Conservation (phyloP, 345 rosid genomes). For the Linum usitatissimum region DNA sequence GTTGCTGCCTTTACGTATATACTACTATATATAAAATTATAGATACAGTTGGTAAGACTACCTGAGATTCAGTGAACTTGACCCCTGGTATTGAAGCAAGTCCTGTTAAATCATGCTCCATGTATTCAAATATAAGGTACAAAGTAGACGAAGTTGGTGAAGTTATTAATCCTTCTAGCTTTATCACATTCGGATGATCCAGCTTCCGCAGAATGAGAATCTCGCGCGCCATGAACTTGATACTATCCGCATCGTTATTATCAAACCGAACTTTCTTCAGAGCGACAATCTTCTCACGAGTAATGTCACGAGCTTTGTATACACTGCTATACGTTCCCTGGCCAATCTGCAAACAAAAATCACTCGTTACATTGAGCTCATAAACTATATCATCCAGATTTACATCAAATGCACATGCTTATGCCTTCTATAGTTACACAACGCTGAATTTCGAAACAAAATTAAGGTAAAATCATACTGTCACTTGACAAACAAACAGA, state of each 20-base stretch:
- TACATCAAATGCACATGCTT: not conserved
- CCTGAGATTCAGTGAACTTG: slow-evolving; percentile 89
- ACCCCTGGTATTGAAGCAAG: slow-evolving; percentile 71
- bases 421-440: not conserved
- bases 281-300: slow-evolving; percentile 62
- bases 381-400: not conserved
- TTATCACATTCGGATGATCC: slow-evolving; percentile 87
- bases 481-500: not conserved
- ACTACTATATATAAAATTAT: too few species aligned
- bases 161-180: slow-evolving; percentile 83
- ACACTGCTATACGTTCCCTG: slow-evolving; percentile 96
- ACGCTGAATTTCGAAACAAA: not conserved
- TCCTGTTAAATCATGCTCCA: slow-evolving; percentile 98
- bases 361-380: not conserved
- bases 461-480: not conserved
- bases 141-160: slow-evolving; percentile 61
- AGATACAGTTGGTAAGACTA: slow-evolving; percentile 16
- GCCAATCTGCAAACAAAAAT: slow-evolving; percentile 64
- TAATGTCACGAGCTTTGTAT: slow-evolving; percentile 71
- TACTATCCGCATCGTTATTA: slow-evolving; percentile 65
- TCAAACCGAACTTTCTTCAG: slow-evolving; percentile 80
- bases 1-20: not conserved
- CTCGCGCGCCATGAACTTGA: slow-evolving; percentile 92
- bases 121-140: slow-evolving; percentile 89
- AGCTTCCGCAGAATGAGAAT: slow-evolving; percentile 68